Conservation (phyloP, 2,329 filamentous ascomycete genomes). For the Fusarium buharicum region DNA sequence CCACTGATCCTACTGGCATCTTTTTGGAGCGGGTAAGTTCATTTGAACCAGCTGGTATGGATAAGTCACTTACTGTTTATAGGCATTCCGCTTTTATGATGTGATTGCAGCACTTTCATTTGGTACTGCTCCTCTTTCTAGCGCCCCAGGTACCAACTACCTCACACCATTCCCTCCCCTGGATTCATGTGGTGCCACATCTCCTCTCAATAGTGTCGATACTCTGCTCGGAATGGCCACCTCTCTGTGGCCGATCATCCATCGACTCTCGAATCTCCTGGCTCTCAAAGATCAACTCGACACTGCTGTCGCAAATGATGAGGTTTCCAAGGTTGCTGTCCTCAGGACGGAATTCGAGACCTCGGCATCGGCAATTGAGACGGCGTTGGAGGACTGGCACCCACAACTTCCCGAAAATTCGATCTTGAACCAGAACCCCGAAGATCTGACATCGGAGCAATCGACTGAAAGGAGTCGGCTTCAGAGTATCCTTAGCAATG, state of each 20-base stretch:
- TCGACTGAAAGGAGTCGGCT: conserved; percentile 55
- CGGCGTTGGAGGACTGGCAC: conserved; percentile 65
- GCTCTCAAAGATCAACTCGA: conserved; percentile 64
- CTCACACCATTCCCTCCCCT: conserved; percentile 59
- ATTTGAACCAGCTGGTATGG: not conserved
- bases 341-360: conserved; percentile 62
- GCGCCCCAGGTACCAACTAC: conserved; percentile 58
- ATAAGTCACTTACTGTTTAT: not conserved
- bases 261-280: conserved; percentile 66
- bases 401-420: conserved; percentile 59
- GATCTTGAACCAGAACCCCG: conserved; percentile 36
- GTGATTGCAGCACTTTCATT: conserved; percentile 72
- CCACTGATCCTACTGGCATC: conserved; percentile 61
- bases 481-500: conserved; percentile 67
- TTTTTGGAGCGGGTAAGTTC: conserved; percentile 67
- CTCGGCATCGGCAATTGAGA: conserved; percentile 65
- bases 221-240: conserved; percentile 70
- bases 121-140: conserved; percentile 66
- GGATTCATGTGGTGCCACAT: conserved; percentile 57
- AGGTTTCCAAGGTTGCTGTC: conserved; percentile 58
- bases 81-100: conserved; percentile 74
- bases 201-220: conserved; percentile 64
- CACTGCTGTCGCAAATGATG: conserved; percentile 54
- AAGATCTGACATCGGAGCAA: conserved; percentile 41
- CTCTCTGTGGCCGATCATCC: conserved; percentile 71